Conservation (phyloP, 1,284 basidiomycete genomes). For the Microbotryum violaceum region DNA sequence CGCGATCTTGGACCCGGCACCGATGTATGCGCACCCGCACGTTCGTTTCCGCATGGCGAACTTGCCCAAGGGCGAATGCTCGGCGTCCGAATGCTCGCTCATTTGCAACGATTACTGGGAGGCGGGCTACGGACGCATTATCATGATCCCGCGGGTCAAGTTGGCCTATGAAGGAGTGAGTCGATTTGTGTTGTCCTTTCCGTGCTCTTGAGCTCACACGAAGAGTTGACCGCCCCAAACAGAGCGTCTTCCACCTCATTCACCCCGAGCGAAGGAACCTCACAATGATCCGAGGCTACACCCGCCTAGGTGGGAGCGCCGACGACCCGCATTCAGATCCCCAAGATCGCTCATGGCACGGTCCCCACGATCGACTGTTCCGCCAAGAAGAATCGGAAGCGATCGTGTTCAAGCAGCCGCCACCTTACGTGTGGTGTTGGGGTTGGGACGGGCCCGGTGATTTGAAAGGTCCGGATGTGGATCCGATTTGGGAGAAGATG, state of each 20-base stretch:
- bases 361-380: constrained; percentile 87
- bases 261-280: constrained; percentile 80
- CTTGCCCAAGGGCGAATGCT: constrained; percentile 71
- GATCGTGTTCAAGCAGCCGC: constrained; percentile 67
- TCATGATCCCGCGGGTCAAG: constrained; percentile 94
- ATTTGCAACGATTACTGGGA: constrained; percentile 67
- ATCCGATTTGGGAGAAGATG: constrained; percentile 88
- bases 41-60: constrained; percentile 88
- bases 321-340: constrained; percentile 91
- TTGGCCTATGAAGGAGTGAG: constrained; percentile 81
- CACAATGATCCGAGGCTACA: constrained; percentile 85
- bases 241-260: constrained; percentile 88
- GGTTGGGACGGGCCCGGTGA: constrained; percentile 97
- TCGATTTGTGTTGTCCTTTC: constrained; percentile 20
- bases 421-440: constrained; percentile 94
- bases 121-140: constrained; percentile 79
- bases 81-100: constrained; percentile 82
- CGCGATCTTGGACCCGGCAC: constrained; percentile 82
- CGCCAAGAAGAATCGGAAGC: constrained; percentile 71
- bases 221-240: constrained; percentile 4
- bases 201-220: neutral
- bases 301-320: constrained; percentile 77
- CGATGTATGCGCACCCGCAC: constrained; percentile 79
- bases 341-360: constrained; percentile 89
- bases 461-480: constrained; percentile 70